Evolutionary conservation across 2,329 filamentous ascomycete genomes (phyloP), one percentile per base, ranked within the genome.

Genomic region (Ophiostoma perfectum): DNA sequence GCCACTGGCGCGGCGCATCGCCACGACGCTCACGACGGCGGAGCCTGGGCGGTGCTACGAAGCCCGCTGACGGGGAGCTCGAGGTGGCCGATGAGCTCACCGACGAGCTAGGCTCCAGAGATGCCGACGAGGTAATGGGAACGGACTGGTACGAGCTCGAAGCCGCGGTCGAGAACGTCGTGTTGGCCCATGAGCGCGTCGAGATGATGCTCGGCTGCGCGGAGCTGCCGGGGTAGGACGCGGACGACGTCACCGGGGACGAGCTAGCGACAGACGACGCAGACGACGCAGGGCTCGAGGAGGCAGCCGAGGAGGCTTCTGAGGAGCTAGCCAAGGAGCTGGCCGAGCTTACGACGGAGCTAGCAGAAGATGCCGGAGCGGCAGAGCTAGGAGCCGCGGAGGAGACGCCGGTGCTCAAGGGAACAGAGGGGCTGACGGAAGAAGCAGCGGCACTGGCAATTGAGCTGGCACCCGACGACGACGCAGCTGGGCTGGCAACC

Each of bases 1-100:
- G 55, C 55, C 55, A 60, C 55, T 36, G 55, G 27, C 55, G 55
- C 27, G 55, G 55, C 27, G 27, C 27, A 60, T 38, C 55, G 55
- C 55, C 55, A 18, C 55, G 55, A 27, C 55, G 55, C 55, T 38
- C 55, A 60, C 27, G 27, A 5, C 55, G 55, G 38, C 55, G 55
- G 55, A 60, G 27, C 55, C 14, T 60, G 55, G 27, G 18, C 7
- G 49, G 49, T 27, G n/a, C 2, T 9, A 27, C 55, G 27, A 60
- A 60, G 9, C 55, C 55, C 4, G 27, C 55, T 27, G 55, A 60
- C 27, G 55, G 55, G 12, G 49, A 2, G 49, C 55, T 60, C 18
- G 27, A 36, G 11, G 55, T 60, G 4, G 18, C 55, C 8, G 55
- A 60, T 11, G 55, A 60, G 55, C 55, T 60, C 55, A 16, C n/a